Conservation (phyloP, 352 stramenopile genomes). For the Sclerospora graminicola region DNA sequence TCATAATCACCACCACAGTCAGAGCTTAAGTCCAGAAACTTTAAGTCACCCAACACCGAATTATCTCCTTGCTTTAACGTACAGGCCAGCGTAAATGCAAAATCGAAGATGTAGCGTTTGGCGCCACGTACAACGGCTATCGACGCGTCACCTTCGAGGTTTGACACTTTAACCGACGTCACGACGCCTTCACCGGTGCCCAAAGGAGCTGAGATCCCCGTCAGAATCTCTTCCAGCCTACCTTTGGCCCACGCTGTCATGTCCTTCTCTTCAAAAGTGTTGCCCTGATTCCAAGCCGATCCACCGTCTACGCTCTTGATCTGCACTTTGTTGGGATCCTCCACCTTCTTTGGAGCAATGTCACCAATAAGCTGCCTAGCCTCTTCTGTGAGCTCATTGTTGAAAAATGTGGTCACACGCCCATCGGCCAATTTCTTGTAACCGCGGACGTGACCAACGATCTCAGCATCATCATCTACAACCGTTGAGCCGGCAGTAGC, state of each 20-base stretch:
- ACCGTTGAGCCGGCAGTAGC: conserved; percentile 10
- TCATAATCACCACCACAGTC: conserved; percentile 64
- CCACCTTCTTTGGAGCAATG: conserved; percentile 84
- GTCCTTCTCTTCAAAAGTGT: conserved; percentile 90
- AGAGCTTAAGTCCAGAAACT: conserved; percentile 78
- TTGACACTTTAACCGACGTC: conserved; percentile 51
- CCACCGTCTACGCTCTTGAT: conserved; percentile 79
- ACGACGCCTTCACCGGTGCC: conserved; percentile 30
- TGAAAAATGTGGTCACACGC: conserved; percentile 98
- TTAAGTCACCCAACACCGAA: conserved; percentile 37
- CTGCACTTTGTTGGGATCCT: conserved; percentile 57
- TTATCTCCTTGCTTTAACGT: conserved; percentile 20
- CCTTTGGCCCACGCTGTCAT: conserved; percentile 82
- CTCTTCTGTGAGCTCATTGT: conserved; percentile 96
- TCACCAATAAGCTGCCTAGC: conserved; percentile 97
- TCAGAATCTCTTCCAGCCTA: conserved; percentile 56
- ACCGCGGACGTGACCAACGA: conserved; percentile 65
- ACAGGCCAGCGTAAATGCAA: conserved; percentile 51
- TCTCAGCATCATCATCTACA: conserved; percentile 55
- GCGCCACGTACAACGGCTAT: conserved; percentile 88
- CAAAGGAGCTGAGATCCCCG: conserved; percentile 27
- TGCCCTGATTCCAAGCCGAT: conserved; percentile 90
- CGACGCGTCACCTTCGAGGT: conserved; percentile 88
- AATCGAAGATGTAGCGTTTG: conserved; percentile 90
- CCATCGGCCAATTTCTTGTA: conserved; percentile 97